Conservation (phyloP, 2,329 filamentous ascomycete genomes). For the Exserohilum rostratum region DNA sequence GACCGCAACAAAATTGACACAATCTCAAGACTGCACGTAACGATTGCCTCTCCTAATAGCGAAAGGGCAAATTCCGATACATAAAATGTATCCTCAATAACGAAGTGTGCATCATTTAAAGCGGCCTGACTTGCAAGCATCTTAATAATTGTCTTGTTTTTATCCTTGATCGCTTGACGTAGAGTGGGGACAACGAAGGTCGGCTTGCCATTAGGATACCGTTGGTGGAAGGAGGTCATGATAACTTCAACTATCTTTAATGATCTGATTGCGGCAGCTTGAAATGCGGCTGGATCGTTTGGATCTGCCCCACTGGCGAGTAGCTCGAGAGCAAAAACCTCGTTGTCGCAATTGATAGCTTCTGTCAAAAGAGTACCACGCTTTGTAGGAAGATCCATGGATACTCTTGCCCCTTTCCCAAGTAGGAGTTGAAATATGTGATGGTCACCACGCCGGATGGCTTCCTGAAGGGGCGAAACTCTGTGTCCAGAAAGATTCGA, state of each 20-base stretch:
- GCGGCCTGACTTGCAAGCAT: neutral
- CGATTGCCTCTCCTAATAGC: neutral
- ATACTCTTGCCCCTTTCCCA: neutral
- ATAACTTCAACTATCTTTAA: neutral
- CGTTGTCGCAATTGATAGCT: neutral
- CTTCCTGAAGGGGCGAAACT: neutral
- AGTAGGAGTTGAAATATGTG: neutral
- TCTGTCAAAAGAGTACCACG: neutral
- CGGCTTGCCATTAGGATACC: neutral
- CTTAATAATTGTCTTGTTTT: neutral
- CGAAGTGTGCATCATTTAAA: neutral
- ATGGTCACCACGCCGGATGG: neutral
- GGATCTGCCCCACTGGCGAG: neutral
- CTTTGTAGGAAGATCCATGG: accelerated
- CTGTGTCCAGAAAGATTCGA: neutral
- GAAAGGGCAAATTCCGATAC: neutral
- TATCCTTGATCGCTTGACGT: neutral
- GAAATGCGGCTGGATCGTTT: neutral
- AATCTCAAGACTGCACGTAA: neutral
- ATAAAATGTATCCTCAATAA: accelerated
- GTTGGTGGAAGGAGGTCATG: neutral
- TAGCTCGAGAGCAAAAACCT: neutral
- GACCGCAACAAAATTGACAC: neutral
- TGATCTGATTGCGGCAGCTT: neutral
- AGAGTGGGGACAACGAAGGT: neutral